Conservation (phyloP, 2,329 filamentous ascomycete species). For the Xylaria sp. region DNA sequence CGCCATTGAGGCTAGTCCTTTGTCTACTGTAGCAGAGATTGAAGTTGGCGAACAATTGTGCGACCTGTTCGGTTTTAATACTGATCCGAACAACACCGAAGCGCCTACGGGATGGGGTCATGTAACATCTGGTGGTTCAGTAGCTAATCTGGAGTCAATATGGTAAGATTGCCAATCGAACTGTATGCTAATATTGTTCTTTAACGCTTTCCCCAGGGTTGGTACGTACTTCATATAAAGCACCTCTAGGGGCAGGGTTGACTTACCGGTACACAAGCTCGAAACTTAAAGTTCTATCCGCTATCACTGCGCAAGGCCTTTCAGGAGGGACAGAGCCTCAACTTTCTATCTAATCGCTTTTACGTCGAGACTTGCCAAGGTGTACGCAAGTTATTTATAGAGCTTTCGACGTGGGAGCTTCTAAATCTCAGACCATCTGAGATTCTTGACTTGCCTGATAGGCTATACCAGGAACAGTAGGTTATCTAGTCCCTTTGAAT, state of each 20-base stretch:
- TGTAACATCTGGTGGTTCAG: conserved; percentile 58
- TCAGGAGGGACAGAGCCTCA: conserved; percentile 43
- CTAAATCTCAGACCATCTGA: conserved; percentile 56
- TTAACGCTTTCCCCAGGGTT: conserved; percentile 30
- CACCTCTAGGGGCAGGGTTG: neutral
- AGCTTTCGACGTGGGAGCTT: conserved; percentile 57
- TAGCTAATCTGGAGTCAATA: conserved; percentile 61
- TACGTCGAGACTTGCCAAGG: conserved; percentile 48
- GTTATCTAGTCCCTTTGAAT: neutral
- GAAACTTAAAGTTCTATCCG: conserved; percentile 62
- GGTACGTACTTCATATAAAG: conserved; percentile 20
- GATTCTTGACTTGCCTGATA: conserved; percentile 56
- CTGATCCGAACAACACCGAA: conserved; percentile 42
- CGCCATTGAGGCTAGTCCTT: conserved; percentile 58
- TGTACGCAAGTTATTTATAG: conserved; percentile 51
- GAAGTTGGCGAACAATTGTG: conserved; percentile 59
- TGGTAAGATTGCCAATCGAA: conserved; percentile 48
- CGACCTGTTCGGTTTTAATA: conserved; percentile 58
- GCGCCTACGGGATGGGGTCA: conserved; percentile 56
- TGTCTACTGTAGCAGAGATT: conserved; percentile 58
- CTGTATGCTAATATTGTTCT: neutral
- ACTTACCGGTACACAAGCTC: conserved; percentile 49
- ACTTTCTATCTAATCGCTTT: conserved; percentile 49
- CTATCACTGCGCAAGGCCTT: conserved; percentile 53
- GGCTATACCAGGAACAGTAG: conserved; percentile 51